Conservation (phyloP, 305 asterid genomes). For the Ruellia speciosa region DNA sequence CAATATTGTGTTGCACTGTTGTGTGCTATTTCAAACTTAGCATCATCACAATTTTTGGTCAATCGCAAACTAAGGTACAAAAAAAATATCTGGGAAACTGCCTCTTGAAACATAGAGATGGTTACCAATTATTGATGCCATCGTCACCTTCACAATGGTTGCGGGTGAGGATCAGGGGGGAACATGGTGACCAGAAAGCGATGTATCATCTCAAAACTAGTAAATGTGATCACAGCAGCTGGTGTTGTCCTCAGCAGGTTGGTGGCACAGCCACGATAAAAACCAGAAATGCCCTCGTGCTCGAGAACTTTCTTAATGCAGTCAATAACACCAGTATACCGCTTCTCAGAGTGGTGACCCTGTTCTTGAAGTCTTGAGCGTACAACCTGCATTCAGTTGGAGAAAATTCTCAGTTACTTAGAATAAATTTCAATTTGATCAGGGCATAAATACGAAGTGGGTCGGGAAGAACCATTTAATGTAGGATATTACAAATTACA, state of each 20-base stretch:
- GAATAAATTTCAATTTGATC: background rate
- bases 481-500: too few species aligned
- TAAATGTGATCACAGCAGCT: slow-evolving; percentile 88
- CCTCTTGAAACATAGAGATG: background rate
- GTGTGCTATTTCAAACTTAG: too few species aligned
- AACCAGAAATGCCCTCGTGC: slow-evolving; percentile 71
- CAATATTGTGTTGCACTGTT: background rate
- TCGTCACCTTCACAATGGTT: slow-evolving; percentile 36
- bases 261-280: slow-evolving; percentile 88
- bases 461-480: too few species aligned
- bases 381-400: slow-evolving; percentile 47
- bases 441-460: background rate
- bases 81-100: background rate
- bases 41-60: background rate
- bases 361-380: slow-evolving; percentile 96
- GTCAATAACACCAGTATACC: slow-evolving; percentile 69
- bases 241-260: slow-evolving; percentile 86
- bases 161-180: slow-evolving; percentile 72
- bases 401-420: background rate
- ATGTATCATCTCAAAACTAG: slow-evolving; percentile 95
- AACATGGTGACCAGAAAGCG: slow-evolving; percentile 53
- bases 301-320: slow-evolving; percentile 67
- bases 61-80: background rate
- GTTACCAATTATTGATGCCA: background rate
- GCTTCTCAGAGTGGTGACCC: slow-evolving; percentile 74